phyloP scores from a whole-genome alignment of 1,139 yeast genomes.

The Zygosaccharomyces sapae region DNA sequence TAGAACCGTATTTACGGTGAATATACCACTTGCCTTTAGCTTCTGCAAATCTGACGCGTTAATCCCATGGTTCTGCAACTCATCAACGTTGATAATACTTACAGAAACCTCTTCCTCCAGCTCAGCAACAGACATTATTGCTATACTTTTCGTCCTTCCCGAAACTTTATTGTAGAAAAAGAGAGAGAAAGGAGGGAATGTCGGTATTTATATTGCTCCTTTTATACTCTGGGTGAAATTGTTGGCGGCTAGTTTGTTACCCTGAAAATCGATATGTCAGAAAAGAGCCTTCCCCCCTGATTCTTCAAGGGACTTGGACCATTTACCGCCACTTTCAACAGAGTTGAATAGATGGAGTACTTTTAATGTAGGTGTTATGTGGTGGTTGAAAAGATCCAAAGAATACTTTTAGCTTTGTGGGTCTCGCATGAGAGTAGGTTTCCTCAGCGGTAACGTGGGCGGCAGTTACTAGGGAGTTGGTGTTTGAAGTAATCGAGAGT shows the following conservation, averaged over 20 bases:
- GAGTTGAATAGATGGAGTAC: not conserved
- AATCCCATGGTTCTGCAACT: constrained; percentile 53
- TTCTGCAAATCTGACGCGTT: constrained; percentile 57
- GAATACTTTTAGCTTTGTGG: no score
- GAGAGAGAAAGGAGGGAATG: not conserved
- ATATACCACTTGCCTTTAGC: constrained; percentile 50
- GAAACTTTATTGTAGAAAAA: not conserved
- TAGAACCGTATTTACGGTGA: constrained; percentile 49
- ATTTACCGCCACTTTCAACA: constrained; percentile 1
- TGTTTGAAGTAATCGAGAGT: not conserved
- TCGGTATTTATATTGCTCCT: not conserved
- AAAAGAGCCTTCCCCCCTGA: not conserved
- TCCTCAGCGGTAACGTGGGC: not conserved
- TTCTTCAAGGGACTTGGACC: not conserved
- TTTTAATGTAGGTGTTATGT: no score
- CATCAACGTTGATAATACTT: constrained; percentile 45
- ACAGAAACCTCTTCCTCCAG: constrained; percentile 16
- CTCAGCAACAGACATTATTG: constrained; percentile 19
- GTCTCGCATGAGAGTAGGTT: not conserved
- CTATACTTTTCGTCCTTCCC: not conserved
- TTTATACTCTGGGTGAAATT: constrained; percentile 2
- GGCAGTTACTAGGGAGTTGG: not conserved
- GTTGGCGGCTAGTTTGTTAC: constrained; percentile 14
- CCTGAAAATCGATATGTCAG: constrained; percentile 4
- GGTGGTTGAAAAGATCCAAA: not conserved